Base-by-base conservation (phyloP, 495 filamentous ascomycete genomes). In the Penicillium alfredii region DNA sequence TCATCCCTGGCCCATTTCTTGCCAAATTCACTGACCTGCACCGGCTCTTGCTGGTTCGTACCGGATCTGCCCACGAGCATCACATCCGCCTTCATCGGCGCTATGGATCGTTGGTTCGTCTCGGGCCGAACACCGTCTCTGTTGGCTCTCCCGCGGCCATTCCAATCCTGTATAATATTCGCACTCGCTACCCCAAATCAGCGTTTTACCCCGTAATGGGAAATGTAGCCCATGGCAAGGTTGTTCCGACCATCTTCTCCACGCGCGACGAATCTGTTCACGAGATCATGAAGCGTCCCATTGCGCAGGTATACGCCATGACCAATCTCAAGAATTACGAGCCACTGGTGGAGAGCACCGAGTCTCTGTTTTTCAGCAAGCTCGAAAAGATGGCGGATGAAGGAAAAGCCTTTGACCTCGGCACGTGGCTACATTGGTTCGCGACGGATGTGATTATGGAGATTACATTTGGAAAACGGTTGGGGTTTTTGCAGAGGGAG, bases 61-160 rank as follows among this genome's bases (percentile, higher is more conserved):
- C 49, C 3, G 40, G 47, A 20, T 26, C 44, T 14, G 45, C 56
- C 6, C 58, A 66, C 19, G 24, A 43, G 10, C 47, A 56, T 45
- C 50, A 57, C 23, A 35, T 52, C 27, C 40, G 33, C 0, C 52
- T 80, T 3, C 77, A 80, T 34, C 14, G 47, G 9, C 53, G 53
- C 12, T 74, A 77, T 46, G 78, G 76, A 0, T 53, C 62, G 0
- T 51, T 72, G 0, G 76, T 82, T 12, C 66, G 77, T 2, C 54
- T 76, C 5, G 76, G 76, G 1, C 76, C 77, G 1, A 67, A 75
- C 16, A 64, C 63, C 12, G 58, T 81, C 9, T 74, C 66, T 25
- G 64, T 78, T 6, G 44, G 64, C 18, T 65, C 63, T 13, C 47
- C 39, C 2, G 53, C 55, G 9, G 72, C 53, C 0, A 69, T 72